phyloP scores from a whole-genome alignment of 176 grass and related monocot genomes.

The Metroxylon sagu region DNA sequence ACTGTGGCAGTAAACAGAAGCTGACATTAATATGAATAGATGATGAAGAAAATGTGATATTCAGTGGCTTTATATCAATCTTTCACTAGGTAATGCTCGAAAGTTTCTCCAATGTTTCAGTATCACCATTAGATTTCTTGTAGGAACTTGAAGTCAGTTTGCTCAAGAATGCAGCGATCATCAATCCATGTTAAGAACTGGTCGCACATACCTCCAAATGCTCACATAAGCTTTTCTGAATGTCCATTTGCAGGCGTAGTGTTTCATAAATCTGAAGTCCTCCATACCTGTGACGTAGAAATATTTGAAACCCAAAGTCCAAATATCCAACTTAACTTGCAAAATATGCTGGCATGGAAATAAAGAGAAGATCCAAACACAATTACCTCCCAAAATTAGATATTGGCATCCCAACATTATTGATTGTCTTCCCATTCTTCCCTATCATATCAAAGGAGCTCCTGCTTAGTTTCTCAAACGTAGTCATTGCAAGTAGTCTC shows the following conservation, averaged over 20 bases:
- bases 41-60: background rate
- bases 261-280: conserved; percentile 4
- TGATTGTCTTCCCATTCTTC: no score
- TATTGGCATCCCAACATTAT: no score
- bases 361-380: background rate
- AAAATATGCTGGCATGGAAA: background rate
- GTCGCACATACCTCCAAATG: conserved; percentile 6
- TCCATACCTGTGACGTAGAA: background rate
- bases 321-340: background rate
- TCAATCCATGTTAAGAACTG: background rate
- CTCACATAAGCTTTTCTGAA: conserved; percentile 5
- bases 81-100: no score
- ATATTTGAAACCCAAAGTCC: background rate
- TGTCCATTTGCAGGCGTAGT: conserved; percentile 9
- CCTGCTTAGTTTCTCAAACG: no score
- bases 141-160: background rate
- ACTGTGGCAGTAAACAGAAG: background rate
- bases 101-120: no score
- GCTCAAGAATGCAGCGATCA: background rate
- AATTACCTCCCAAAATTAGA: no score
- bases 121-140: background rate
- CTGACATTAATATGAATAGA: background rate
- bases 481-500: no score
- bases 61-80: no score
- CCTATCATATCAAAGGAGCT: no score